These are phyloP conservation scores for Moricandia moricandioides DNA, from an alignment of 345 rosid genomes.

Conservation along the genomic window DNA sequence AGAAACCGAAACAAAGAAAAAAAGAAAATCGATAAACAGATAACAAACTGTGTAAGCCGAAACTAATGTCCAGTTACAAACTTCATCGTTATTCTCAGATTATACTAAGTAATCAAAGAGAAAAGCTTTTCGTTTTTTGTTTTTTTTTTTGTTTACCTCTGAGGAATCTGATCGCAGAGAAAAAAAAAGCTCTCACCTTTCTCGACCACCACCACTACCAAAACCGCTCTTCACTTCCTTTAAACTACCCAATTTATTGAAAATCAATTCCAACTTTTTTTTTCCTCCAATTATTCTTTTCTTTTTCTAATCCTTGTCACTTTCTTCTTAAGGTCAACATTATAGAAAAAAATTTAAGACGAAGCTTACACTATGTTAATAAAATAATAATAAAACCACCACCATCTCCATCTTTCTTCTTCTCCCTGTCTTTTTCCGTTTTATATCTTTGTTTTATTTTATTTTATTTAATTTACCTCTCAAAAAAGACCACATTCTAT, in stretches of 20 bases:
- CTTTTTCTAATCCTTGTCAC: slow-evolving; percentile 12
- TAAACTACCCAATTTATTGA: slow-evolving; percentile 30
- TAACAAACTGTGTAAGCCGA: too few relatives aligned
- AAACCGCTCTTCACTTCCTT: slow-evolving; percentile 33
- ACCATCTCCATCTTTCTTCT: slow-evolving; percentile 16
- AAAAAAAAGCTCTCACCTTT: slow-evolving; percentile 26
- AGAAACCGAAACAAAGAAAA: too few relatives aligned
- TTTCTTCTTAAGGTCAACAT: slow-evolving; percentile 37
- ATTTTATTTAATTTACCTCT: slow-evolving; percentile 10
- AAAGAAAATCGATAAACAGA: background rate
- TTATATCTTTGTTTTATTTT: background rate
- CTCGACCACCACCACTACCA: slow-evolving; percentile 38
- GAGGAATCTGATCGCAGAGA: slow-evolving; percentile 22
- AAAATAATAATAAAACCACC: slow-evolving; percentile 24
- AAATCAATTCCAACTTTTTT: slow-evolving; percentile 22
- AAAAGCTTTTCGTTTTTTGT: background rate
- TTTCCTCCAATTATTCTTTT: slow-evolving; percentile 4
- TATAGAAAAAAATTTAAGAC: slow-evolving; percentile 12
- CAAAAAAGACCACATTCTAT: slow-evolving; percentile 26
- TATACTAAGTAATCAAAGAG: slow-evolving; percentile 31
- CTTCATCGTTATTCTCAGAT: slow-evolving; percentile 28
- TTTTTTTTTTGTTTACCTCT: slow-evolving; percentile 26
- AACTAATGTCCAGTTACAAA: background rate
- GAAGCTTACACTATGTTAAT: slow-evolving; percentile 16
- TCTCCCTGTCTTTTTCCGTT: slow-evolving; percentile 15